Evolutionary conservation across 2,329 filamentous ascomycete species (phyloP), one percentile per base, ranked within the genome.

Genomic region (Lojkania enalia): DNA sequence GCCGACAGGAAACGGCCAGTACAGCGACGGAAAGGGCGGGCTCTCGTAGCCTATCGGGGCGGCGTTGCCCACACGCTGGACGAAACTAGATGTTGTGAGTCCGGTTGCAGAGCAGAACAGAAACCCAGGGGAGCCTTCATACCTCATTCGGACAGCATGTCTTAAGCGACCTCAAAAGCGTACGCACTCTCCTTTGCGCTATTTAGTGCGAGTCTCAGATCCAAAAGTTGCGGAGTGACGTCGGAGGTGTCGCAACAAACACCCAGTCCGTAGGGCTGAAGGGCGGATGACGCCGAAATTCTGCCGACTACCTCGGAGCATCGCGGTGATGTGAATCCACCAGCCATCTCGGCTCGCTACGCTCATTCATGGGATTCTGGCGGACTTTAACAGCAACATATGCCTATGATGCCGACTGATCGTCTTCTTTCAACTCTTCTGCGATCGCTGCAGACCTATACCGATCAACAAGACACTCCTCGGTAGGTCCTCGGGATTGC

Each of bases 1-100:
- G 46, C 69, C 67, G 11, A 84, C 75, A 18, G 79, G 77, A 35
- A 84, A 73, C 23, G 86, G 84, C 81, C 88, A 86, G 73, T 90
- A 90, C 48, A 96, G 83, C 27, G 87, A 88, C 1, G 90, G 90
- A 64, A 95, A 96, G 3, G 75, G 67, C 15, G 90, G 90, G 16
- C 81, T 80, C 19, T 70, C 67, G 73, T 95, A 94, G 65, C 77
- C 77, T 23, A 74, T 67, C 1, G 80, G 80, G 39, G 73, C 71
- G 15, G 73, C 68, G 36, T 72, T 72, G 54, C 75, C 71, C 45
- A 72, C 57, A 52, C 71, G 71, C 50, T 72, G 71, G 40, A 76
- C 66, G 59, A 77, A 76, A 55, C 66, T 70, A 57, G 58, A 49
- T 11, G 9, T 40, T 19, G 27, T 23, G 37, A 51, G 32, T 33